Percentiles rank a stretch among this genome's conserved stretches.
Evolutionary conservation across 208 protist species (phyloP).

Genomic region (Angomonas ambiguus): DNA sequence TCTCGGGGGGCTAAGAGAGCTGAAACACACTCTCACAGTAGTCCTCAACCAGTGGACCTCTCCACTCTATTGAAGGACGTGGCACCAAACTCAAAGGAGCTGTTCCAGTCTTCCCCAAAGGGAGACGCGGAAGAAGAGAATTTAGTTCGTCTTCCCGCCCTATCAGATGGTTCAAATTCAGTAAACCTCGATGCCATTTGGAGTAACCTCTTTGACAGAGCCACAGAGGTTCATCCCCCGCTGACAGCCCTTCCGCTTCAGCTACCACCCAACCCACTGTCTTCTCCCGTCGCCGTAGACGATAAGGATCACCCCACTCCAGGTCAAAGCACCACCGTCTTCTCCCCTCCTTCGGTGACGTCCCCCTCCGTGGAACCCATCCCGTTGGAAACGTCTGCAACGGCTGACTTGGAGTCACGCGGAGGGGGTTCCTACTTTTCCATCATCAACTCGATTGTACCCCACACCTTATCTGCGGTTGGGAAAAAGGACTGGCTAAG

Average conservation of each 20-base stretch:
- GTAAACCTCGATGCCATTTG: no score
- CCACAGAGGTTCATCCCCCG: no score
- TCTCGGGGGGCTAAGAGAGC: not conserved
- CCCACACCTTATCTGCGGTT: not conserved
- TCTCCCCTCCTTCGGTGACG: no score
- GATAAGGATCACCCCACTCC: not conserved
- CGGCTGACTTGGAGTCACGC: no score
- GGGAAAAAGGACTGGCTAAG: conserved; percentile 26
- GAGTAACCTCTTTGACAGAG: no score
- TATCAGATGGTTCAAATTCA: not conserved
- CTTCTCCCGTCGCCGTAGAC: not conserved
- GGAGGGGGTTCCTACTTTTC: conserved; percentile 16
- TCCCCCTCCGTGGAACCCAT: no score
- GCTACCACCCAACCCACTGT: not conserved
- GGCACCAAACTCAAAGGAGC: not conserved
- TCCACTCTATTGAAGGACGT: conserved; percentile 1
- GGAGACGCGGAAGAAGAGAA: not conserved
- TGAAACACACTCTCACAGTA: no score
- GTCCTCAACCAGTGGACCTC: no score
- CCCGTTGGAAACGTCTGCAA: no score
- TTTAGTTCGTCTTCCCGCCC: not conserved
- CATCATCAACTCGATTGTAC: conserved; percentile 15
- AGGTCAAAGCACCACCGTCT: no score
- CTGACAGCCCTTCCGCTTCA: not conserved
- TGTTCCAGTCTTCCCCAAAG: not conserved